phyloP scores from a whole-genome alignment of 1,284 basidiomycete genomes.

The Trichosporon inkin region DNA sequence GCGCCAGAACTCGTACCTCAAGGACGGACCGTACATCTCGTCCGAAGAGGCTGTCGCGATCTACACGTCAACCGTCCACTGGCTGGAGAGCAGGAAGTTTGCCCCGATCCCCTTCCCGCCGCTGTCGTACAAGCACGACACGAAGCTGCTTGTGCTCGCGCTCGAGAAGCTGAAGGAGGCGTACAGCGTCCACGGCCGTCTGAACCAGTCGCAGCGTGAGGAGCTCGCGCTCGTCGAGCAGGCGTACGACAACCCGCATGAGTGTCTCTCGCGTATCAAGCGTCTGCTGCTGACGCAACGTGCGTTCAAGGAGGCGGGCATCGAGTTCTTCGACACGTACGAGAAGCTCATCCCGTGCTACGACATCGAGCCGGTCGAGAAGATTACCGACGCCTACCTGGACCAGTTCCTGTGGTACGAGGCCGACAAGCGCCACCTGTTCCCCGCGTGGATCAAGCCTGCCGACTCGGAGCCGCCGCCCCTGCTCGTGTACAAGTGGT shows the following conservation, averaged over 20 bases:
- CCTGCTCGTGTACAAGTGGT: constrained; percentile 86
- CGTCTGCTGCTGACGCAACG: constrained; percentile 89
- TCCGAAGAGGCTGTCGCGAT: constrained; percentile 96
- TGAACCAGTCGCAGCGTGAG: constrained; percentile 94
- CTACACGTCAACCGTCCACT: constrained; percentile 95
- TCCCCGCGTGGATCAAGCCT: constrained; percentile 97
- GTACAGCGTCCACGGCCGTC: constrained; percentile 92
- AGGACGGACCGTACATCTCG: constrained; percentile 95
- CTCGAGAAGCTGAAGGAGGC: constrained; percentile 96
- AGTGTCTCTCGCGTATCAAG: constrained; percentile 87
- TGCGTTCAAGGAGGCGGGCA: constrained; percentile 96
- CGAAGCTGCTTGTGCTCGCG: constrained; percentile 87
- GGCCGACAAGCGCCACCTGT: constrained; percentile 93
- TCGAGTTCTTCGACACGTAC: constrained; percentile 76
- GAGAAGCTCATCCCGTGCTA: constrained; percentile 97
- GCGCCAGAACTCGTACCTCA: constrained; percentile 91
- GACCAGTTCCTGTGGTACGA: constrained; percentile 70
- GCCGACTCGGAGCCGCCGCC: constrained; percentile 94
- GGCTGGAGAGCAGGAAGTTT: constrained; percentile 90
- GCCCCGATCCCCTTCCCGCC: constrained; percentile 98
- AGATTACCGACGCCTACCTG: constrained; percentile 95
- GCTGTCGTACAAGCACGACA: constrained; percentile 95
- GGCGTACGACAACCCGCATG: constrained; percentile 65
- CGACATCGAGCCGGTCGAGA: constrained; percentile 96
- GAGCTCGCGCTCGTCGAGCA: constrained; percentile 94